These are phyloP conservation scores for Tulasnella sp. DNA, from an alignment of 768 basidiomycete species.

Conservation along the genomic window DNA sequence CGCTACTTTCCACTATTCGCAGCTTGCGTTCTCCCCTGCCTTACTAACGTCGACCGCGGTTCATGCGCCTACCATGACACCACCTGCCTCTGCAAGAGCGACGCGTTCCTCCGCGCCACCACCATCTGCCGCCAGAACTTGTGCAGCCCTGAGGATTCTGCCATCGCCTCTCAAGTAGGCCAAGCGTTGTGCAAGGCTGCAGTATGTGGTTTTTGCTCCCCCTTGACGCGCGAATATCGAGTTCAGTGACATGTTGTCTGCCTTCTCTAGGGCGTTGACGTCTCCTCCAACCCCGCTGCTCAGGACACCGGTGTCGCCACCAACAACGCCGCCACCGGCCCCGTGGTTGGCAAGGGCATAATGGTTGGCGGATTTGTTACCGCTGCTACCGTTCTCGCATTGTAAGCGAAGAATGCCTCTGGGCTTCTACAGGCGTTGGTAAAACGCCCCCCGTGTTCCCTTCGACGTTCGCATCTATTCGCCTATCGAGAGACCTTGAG, in stretches of 20 bases:
- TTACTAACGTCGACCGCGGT: slow-evolving; percentile 40
- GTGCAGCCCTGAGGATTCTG: slow-evolving; percentile 13
- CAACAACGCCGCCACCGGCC: background rate
- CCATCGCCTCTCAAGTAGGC: background rate
- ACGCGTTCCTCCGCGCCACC: slow-evolving; percentile 22
- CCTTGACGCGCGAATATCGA: too few species aligned
- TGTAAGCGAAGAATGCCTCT: slow-evolving; percentile 1
- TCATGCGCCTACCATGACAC: slow-evolving; percentile 54
- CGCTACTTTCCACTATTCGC: background rate
- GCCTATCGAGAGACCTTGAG: too few species aligned
- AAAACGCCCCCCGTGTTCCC: background rate
- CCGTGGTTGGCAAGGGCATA: background rate
- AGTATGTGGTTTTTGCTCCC: background rate
- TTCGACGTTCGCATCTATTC: background rate
- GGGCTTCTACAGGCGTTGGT: background rate
- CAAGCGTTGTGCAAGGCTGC: slow-evolving; percentile 10
- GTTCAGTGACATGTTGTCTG: background rate
- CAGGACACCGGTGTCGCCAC: background rate
- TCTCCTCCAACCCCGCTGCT: slow-evolving; percentile 11
- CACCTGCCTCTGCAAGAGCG: slow-evolving; percentile 59
- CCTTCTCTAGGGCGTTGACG: slow-evolving; percentile 4
- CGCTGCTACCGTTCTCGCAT: slow-evolving; percentile 6
- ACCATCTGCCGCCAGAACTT: background rate
- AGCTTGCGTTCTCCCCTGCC: slow-evolving; percentile 30
- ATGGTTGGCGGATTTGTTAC: slow-evolving; percentile 3